Conservation (phyloP, 176 grass and related monocot species). For the Phragmites australis region DNA sequence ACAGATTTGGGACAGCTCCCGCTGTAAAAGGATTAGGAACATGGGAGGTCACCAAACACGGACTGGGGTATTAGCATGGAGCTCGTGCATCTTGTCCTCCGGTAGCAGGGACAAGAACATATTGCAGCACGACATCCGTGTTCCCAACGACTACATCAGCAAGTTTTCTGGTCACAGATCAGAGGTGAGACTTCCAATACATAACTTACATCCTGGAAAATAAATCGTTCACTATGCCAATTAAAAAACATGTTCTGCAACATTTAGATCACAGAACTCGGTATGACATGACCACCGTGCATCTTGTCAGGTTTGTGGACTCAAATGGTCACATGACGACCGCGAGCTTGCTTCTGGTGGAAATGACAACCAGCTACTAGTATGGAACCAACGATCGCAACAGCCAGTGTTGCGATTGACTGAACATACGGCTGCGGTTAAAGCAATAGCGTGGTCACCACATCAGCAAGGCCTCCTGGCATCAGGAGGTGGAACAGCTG, state of each 20-base stretch:
- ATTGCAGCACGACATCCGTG: constrained; percentile 83
- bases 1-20: constrained; percentile 95
- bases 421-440: constrained; percentile 91
- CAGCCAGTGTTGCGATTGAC: constrained; percentile 73
- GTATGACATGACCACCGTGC: background rate
- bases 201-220: constrained; percentile 8
- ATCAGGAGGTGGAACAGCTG: constrained; percentile 92
- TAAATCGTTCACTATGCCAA: background rate
- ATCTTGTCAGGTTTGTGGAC: constrained; percentile 74
- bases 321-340: constrained; percentile 98
- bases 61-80: constrained; percentile 82
- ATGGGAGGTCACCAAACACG: constrained; percentile 89
- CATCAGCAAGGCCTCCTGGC: constrained; percentile 92
- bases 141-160: constrained; percentile 75
- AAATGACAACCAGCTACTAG: constrained; percentile 93
- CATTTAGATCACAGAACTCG: background rate
- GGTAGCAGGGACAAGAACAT: constrained; percentile 97
- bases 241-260: background rate
- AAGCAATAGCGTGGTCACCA: constrained; percentile 95
- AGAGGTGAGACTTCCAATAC: constrained; percentile 52
- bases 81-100: constrained; percentile 88
- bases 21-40: constrained; percentile 82
- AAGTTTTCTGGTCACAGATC: constrained; percentile 83
- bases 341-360: constrained; percentile 97
- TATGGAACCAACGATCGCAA: constrained; percentile 95